phyloP scores from a whole-genome alignment of 768 basidiomycete genomes.

The Boletus bicolor region DNA sequence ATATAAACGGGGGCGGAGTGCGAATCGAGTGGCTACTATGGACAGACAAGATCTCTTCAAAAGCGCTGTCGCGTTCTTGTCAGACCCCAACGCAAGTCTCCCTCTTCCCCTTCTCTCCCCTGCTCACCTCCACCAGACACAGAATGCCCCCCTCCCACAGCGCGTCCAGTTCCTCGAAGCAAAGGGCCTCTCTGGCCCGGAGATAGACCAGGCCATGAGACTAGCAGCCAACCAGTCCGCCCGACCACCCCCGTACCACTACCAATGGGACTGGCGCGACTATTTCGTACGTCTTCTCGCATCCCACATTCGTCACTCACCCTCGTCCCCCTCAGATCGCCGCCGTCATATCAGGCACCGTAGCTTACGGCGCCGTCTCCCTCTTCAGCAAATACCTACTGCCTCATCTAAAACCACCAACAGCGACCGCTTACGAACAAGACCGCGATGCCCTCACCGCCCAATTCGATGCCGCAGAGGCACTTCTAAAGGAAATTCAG shows the following conservation, averaged over 20 bases:
- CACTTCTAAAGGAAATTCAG: constrained; percentile 76
- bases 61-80: constrained; percentile 81
- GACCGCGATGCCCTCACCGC: constrained; percentile 81
- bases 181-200: constrained; percentile 78
- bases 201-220: constrained; percentile 83
- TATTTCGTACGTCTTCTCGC: constrained; percentile 72
- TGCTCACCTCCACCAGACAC: constrained; percentile 47
- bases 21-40: constrained; percentile 24
- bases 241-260: constrained; percentile 38
- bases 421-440: constrained; percentile 82
- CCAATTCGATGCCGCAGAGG: constrained; percentile 88
- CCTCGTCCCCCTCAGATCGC: constrained; percentile 64
- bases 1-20: constrained; percentile 25
- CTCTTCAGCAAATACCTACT: constrained; percentile 89
- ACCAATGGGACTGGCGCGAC: constrained; percentile 92
- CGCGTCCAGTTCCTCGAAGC: constrained; percentile 93
- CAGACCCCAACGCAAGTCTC: constrained; percentile 69
- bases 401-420: constrained; percentile 88
- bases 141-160: constrained; percentile 75
- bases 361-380: constrained; percentile 76
- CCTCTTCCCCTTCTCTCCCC: neutral
- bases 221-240: constrained; percentile 44
- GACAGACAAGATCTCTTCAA: constrained; percentile 73
- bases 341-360: constrained; percentile 81
- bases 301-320: constrained; percentile 2